Evolutionary conservation across 441 rosid species (phyloP).

Genomic region (Adansonia rubrostipa): DNA sequence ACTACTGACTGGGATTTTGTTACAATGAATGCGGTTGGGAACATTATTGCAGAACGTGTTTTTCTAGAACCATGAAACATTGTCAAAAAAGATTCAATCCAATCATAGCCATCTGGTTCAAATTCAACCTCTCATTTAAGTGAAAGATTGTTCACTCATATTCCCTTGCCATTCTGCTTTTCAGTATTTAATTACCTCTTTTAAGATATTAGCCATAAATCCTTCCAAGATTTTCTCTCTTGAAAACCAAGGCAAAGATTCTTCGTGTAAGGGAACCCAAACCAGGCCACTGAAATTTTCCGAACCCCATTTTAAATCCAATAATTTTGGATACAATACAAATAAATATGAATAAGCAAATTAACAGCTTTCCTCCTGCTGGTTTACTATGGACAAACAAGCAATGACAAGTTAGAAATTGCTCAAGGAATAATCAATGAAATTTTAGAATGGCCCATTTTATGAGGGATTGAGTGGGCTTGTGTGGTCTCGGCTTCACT

Average conservation of each 20-base stretch:
- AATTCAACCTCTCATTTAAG: neutral
- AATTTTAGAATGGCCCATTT: neutral
- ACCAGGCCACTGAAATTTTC: neutral
- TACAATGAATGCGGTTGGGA: slow-evolving; percentile 5
- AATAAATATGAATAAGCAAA: no score
- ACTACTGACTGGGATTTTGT: neutral
- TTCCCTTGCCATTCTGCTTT: neutral
- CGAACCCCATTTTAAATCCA: neutral
- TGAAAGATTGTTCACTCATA: neutral
- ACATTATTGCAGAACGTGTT: slow-evolving; percentile 2
- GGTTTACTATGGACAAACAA: neutral
- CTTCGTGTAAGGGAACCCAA: neutral
- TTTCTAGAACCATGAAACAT: slow-evolving; percentile 3
- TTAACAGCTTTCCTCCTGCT: no score
- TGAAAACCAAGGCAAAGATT: neutral
- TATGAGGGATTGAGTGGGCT: neutral
- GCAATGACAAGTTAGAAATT: neutral
- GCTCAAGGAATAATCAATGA: neutral
- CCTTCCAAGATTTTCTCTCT: neutral
- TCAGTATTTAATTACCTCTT: neutral
- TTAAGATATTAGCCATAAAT: neutral
- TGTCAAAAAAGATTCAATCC: neutral
- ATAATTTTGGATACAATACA: neutral
- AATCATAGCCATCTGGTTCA: neutral
- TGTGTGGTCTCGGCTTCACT: neutral